Conservation (phyloP, 208 protist species). For the Novymonas esmeraldas region DNA sequence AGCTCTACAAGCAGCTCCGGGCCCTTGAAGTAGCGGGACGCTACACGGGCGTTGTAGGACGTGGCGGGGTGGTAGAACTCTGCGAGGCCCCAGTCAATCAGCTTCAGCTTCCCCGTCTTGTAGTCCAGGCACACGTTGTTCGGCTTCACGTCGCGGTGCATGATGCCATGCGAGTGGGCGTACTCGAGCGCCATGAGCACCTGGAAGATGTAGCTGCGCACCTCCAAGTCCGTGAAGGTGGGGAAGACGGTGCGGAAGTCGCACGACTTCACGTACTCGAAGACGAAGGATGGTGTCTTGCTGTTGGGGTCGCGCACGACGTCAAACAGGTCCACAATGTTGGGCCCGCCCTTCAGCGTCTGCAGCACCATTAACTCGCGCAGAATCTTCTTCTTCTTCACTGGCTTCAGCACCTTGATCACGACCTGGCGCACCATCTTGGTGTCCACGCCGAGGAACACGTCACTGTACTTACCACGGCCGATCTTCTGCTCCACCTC, state of each 20-base stretch:
- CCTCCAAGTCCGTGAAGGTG: slow-evolving; percentile 96
- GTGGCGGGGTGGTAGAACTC: slow-evolving; percentile 99
- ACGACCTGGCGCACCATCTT: slow-evolving; percentile 90
- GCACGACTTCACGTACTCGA: slow-evolving; percentile 98
- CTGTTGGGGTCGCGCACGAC: slow-evolving; percentile 98
- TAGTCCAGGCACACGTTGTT: slow-evolving; percentile 99
- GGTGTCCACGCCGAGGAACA: slow-evolving; percentile 98
- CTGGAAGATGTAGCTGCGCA: slow-evolving; percentile 99
- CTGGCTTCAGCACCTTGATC: slow-evolving; percentile 99
- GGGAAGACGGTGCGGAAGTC: slow-evolving; percentile 98
- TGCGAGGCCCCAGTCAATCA: slow-evolving; percentile 99
- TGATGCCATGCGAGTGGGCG: slow-evolving; percentile 98
- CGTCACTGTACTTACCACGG: slow-evolving; percentile 99
- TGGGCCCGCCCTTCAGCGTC: slow-evolving; percentile 98
- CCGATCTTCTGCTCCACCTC: slow-evolving; percentile 97
- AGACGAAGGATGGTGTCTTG: slow-evolving; percentile 98
- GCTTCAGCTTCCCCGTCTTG: slow-evolving; percentile 91
- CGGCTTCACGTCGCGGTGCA: slow-evolving; percentile 99
- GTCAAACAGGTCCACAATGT: slow-evolving; percentile 99
- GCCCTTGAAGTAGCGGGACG: slow-evolving; percentile 99
- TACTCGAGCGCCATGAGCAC: slow-evolving; percentile 97
- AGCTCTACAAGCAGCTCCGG: slow-evolving; percentile 99
- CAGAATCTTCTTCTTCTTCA: slow-evolving; percentile 99
- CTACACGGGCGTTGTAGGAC: slow-evolving; percentile 99
- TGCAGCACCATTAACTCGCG: slow-evolving; percentile 99